Evolutionary conservation across 805 yeast genomes (phyloP), one percentile per base, ranked within the genome.

Genomic region (Kregervanrija delftensis): DNA sequence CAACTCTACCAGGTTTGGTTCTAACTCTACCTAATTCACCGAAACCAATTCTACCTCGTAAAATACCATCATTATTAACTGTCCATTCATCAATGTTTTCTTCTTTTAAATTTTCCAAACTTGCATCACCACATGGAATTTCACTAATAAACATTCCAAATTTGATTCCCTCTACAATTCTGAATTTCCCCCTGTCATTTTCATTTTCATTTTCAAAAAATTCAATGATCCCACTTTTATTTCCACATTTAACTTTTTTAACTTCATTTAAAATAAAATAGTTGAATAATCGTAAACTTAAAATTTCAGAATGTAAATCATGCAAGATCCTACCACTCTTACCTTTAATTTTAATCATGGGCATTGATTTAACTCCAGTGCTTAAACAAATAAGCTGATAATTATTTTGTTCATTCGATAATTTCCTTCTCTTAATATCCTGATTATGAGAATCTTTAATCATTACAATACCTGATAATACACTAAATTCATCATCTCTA

Each of bases 1-100:
- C 98, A 30, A 70, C 60, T 41, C 98, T 63, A 1, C 99, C 99
- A 0, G 98, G 99, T 57, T 93, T 91, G 0, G 98, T 90, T 49
- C 99, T 69, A 1, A 91, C 89, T 8, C 67, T 62, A 0, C 96
- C 96, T 2, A 72, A 62, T 14, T 64, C 54, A 12, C 64, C 65
- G 51, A 77, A 82, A 57, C 77, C 68, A 33, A 73, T 74, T 35
- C 95, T 61, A 0, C 97, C 97, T 54, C 96, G 59, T 1, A 76
- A 12, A 2, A 51, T 42, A 1, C 50, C 53, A 2, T 46, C 46
- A 10, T 33, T 40, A 9, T 41, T 38, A 2, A 43, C 36, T 40
- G 44, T 48, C 61, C 61, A 50, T 11, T 49, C 14, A 1, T 46
- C 52, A 42, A 41, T 42, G 11, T 53, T 40, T 12, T 57, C 49